Percentiles rank a stretch among this genome's conserved stretches.
Evolutionary conservation across 305 asterid species (phyloP).

Genomic region (Rubia peregrina): DNA sequence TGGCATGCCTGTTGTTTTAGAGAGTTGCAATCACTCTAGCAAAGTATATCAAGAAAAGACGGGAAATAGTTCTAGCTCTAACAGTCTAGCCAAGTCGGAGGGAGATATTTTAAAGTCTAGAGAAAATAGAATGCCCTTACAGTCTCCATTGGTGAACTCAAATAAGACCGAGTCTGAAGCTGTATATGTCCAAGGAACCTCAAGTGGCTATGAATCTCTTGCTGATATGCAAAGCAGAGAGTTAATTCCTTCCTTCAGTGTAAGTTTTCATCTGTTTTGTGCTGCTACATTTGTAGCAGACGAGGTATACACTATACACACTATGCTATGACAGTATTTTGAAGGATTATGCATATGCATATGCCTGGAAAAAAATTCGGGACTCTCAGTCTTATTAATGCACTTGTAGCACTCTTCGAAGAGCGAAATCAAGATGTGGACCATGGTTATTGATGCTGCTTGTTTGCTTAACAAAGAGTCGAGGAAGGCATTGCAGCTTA

Average conservation of each 20-base stretch:
- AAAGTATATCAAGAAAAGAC: too few species aligned
- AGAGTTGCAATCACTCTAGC: not conserved
- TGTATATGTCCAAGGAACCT: not conserved
- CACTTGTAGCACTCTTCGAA: not conserved
- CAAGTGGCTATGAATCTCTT: not conserved
- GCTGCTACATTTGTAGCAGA: not conserved
- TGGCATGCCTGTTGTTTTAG: slow-evolving; percentile 1
- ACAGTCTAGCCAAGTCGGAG: not conserved
- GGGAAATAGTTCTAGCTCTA: not conserved
- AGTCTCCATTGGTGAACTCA: slow-evolving; percentile 2
- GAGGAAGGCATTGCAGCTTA: slow-evolving; percentile 7
- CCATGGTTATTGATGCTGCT: slow-evolving; percentile 8
- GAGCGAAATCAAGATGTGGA: slow-evolving; percentile 3
- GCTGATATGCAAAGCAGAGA: not conserved
- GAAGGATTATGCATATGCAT: not conserved
- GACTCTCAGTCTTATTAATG: not conserved
- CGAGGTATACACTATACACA: not conserved
- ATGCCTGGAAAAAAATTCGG: not conserved
- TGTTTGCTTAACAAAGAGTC: slow-evolving; percentile 11
- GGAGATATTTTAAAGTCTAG: not conserved
- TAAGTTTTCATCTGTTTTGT: not conserved
- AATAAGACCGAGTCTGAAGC: not conserved
- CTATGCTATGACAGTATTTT: not conserved
- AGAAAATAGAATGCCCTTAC: slow-evolving; percentile 3
- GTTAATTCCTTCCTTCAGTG: not conserved